Conservation (phyloP, 768 basidiomycete genomes). For the Daedaleopsis sinensis region DNA sequence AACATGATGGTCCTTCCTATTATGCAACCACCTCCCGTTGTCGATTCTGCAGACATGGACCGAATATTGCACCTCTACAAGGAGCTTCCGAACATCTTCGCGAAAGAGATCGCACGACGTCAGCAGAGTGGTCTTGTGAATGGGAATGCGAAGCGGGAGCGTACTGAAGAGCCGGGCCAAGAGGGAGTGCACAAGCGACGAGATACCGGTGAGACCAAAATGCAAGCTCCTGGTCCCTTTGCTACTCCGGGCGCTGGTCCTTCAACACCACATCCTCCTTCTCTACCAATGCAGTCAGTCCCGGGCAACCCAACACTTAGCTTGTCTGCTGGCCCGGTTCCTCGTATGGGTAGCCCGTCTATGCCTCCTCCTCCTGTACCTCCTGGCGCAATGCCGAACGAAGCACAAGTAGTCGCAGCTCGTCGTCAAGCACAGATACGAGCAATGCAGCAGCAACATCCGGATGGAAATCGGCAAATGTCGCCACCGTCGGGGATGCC, state of each 20-base stretch:
- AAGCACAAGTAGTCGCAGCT: constrained; percentile 24
- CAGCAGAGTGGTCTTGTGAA: constrained; percentile 22
- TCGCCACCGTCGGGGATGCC: constrained; percentile 20
- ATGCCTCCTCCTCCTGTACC: constrained; percentile 36
- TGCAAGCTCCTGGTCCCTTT: constrained; percentile 35
- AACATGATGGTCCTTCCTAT: constrained; percentile 47
- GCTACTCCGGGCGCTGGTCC: constrained; percentile 15
- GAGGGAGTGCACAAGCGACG: constrained; percentile 62
- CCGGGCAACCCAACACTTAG: background rate
- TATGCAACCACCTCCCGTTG: constrained; percentile 54
- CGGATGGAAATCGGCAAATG: constrained; percentile 25
- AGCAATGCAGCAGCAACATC: constrained; percentile 28
- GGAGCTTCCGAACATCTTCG: constrained; percentile 62
- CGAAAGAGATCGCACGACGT: constrained; percentile 43
- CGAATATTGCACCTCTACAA: constrained; percentile 67
- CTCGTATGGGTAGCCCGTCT: constrained; percentile 24
- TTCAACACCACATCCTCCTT: constrained; percentile 19
- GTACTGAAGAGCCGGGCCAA: constrained; percentile 49
- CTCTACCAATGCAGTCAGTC: constrained; percentile 15
- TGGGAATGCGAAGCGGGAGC: constrained; percentile 59
- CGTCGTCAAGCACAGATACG: constrained; percentile 41
- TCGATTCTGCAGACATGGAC: constrained; percentile 57
- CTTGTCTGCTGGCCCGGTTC: constrained; percentile 10
- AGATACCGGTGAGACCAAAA: constrained; percentile 67
- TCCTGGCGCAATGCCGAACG: constrained; percentile 33